Percentiles rank a stretch among this genome's conserved stretches.
Evolutionary conservation across 768 basidiomycete genomes (phyloP).

Genomic region (Pleurotus citrinopileatus): DNA sequence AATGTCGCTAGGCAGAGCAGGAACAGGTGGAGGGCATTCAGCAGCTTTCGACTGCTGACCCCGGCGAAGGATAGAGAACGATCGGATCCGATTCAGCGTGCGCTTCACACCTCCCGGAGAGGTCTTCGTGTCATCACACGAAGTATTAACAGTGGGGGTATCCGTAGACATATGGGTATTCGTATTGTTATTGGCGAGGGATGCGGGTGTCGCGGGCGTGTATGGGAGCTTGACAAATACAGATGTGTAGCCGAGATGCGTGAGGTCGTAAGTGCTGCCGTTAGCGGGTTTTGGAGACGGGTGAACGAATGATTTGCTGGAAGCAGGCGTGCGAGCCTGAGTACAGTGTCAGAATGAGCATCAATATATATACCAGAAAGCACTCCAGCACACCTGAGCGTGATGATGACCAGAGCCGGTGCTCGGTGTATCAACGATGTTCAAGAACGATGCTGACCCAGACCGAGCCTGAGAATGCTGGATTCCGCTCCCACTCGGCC

Average conservation of each 20-base stretch:
- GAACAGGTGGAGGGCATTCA: constrained; percentile 29
- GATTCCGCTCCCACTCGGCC: constrained; percentile 26
- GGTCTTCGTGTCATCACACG: constrained; percentile 12
- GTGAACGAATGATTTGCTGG: constrained; percentile 27
- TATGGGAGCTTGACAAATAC: constrained; percentile 59
- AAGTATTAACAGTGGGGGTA: constrained; percentile 21
- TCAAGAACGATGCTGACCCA: constrained; percentile 40
- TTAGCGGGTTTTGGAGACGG: constrained; percentile 40
- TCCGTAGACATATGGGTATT: constrained; percentile 8
- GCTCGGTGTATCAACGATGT: constrained; percentile 41
- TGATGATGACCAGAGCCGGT: constrained; percentile 16
- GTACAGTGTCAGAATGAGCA: background rate
- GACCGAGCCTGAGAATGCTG: constrained; percentile 38
- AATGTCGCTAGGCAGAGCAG: constrained; percentile 21
- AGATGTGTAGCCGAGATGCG: constrained; percentile 61
- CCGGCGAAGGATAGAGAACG: constrained; percentile 42
- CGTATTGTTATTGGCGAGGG: constrained; percentile 21
- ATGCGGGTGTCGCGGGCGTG: constrained; percentile 42
- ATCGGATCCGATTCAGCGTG: constrained; percentile 45
- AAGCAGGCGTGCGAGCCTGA: background rate
- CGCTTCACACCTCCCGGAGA: constrained; percentile 14
- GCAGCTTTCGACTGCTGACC: constrained; percentile 23
- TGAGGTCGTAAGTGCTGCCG: constrained; percentile 40
- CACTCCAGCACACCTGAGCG: background rate
- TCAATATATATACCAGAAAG: background rate